phyloP scores from a whole-genome alignment of 106 monocot species.

The Iris macrosiphon region DNA sequence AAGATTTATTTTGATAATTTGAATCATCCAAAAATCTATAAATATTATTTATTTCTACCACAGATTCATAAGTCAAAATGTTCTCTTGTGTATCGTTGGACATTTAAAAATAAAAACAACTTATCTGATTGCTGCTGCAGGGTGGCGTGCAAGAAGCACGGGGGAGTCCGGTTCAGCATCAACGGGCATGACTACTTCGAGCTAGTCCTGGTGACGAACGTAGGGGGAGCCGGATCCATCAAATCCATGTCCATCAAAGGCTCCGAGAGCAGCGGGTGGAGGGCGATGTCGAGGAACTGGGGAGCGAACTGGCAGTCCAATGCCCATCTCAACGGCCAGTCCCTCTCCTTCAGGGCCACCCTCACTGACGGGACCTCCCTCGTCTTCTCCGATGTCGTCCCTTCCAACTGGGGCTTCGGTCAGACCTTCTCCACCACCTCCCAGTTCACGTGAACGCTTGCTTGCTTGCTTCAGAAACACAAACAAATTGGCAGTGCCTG shows the following conservation, averaged over 20 bases:
- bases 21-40: no score
- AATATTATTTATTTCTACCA: no score
- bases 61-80: no score
- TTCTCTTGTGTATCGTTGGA: no score
- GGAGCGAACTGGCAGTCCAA: slow-evolving; percentile 61
- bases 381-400: slow-evolving; percentile 17
- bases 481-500: no score
- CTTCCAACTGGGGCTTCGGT: slow-evolving; percentile 35
- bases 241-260: slow-evolving; percentile 39
- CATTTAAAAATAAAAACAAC: no score
- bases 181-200: slow-evolving; percentile 51
- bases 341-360: slow-evolving; percentile 42
- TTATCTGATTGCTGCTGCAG: slow-evolving; percentile 10
- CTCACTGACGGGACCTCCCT: slow-evolving; percentile 35
- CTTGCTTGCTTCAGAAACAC: no score
- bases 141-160: slow-evolving; percentile 44
- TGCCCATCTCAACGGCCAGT: slow-evolving; percentile 32
- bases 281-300: slow-evolving; percentile 44
- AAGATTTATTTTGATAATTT: no score
- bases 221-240: slow-evolving; percentile 38
- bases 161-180: slow-evolving; percentile 43
- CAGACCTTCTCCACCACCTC: slow-evolving; percentile 31
- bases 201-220: slow-evolving; percentile 42
- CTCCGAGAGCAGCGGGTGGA: slow-evolving; percentile 26
- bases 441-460: slow-evolving; percentile 42